Conservation (phyloP, 1,284 basidiomycete genomes). For the Sparassis latifolia region DNA sequence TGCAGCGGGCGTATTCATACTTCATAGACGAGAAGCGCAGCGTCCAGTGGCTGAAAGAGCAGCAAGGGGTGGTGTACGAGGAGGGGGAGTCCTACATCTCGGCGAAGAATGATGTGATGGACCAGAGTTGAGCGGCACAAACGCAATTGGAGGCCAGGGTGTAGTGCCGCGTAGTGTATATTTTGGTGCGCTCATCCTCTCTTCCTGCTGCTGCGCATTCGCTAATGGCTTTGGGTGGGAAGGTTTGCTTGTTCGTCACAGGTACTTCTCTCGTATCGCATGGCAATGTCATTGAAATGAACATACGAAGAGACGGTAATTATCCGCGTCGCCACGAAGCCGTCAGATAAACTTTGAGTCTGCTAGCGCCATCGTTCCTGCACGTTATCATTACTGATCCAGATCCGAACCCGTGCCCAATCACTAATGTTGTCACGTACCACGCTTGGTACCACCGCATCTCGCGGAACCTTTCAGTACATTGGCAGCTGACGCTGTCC, state of each 20-base stretch:
- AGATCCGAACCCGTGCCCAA: not conserved
- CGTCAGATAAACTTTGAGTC: not conserved
- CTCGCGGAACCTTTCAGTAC: not conserved
- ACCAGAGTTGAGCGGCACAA: conserved; percentile 20
- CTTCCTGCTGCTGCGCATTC: not conserved
- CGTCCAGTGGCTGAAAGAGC: conserved; percentile 90
- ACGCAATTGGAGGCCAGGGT: not conserved
- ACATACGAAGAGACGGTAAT: too few species aligned
- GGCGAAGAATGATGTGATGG: conserved; percentile 24
- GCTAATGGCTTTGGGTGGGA: not conserved
- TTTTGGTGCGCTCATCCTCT: conserved; percentile 9
- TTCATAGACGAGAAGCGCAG: conserved; percentile 96
- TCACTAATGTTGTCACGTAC: not conserved
- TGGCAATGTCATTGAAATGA: not conserved
- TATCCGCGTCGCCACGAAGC: not conserved
- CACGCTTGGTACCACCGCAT: not conserved
- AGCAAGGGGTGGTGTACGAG: conserved; percentile 71
- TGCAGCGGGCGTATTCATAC: conserved; percentile 79
- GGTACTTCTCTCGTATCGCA: not conserved
- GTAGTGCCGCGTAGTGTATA: conserved; percentile 8
- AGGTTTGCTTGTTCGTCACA: not conserved
- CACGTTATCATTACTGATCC: not conserved
- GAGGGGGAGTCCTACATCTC: conserved; percentile 28
- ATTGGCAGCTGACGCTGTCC: not conserved
- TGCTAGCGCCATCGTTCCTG: not conserved